Evolutionary conservation across 2,329 filamentous ascomycete genomes (phyloP).

Genomic region (Lasiodiplodia hormozganensis): DNA sequence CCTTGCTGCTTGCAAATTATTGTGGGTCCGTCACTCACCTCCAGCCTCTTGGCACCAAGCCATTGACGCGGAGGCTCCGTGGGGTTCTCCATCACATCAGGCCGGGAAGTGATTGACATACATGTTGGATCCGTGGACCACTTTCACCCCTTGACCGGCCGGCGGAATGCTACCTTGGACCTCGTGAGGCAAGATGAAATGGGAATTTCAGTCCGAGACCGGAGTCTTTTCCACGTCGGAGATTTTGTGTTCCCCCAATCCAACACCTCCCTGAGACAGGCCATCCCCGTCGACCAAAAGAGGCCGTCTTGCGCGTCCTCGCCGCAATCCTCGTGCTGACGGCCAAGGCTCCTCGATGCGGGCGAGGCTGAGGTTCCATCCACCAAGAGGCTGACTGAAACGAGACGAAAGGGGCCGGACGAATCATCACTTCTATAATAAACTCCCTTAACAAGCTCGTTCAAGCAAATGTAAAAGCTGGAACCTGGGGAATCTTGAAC

Average conservation of each 20-base stretch:
- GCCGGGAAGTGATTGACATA: no score
- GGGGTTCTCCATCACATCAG: neutral
- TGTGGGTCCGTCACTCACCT: slow-evolving; percentile 5
- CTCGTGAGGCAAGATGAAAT: neutral
- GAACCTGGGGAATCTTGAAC: neutral
- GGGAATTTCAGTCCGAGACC: neutral
- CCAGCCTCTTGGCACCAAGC: slow-evolving; percentile 13
- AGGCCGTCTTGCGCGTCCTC: neutral
- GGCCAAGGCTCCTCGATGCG: neutral
- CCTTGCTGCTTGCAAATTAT: neutral
- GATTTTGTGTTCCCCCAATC: neutral
- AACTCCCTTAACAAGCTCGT: neutral
- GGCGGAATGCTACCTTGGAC: no score
- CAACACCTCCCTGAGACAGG: neutral
- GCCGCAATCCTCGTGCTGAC: neutral
- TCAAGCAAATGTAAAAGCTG: neutral
- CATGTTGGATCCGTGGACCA: no score
- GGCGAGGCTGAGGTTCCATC: no score
- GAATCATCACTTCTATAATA: neutral
- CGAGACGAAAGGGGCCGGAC: neutral
- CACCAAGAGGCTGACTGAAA: neutral
- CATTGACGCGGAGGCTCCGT: slow-evolving; percentile 11
- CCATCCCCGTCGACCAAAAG: neutral
- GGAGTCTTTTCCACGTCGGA: neutral
- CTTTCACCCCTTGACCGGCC: no score